These are phyloP conservation scores for Prunus salicina DNA, from an alignment of 306 rosid species.

Conservation along the genomic window DNA sequence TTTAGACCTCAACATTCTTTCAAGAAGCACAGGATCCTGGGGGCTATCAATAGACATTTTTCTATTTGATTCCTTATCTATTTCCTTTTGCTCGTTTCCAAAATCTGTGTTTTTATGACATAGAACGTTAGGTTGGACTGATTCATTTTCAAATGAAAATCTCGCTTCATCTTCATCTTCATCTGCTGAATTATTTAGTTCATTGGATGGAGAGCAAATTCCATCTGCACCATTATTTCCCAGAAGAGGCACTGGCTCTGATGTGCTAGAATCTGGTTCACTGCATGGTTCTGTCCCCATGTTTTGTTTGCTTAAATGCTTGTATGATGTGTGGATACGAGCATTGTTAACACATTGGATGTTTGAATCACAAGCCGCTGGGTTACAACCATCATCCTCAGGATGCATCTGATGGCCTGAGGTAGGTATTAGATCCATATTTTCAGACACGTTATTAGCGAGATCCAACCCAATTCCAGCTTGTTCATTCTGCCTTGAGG, in stretches of 20 bases:
- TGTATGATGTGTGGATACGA: constrained; percentile 36
- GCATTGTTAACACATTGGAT: constrained; percentile 38
- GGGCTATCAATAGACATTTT: constrained; percentile 28
- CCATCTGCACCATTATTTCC: constrained; percentile 52
- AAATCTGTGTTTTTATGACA: constrained; percentile 28
- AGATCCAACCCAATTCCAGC: constrained; percentile 50
- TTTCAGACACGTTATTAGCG: constrained; percentile 42
- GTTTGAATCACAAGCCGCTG: constrained; percentile 46
- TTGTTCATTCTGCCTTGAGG: constrained; percentile 59
- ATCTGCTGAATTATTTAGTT: constrained; percentile 54
- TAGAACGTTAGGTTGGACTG: constrained; percentile 36
- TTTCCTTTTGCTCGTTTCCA: constrained; percentile 32
- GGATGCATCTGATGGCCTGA: constrained; percentile 59
- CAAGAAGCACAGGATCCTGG: constrained; percentile 75
- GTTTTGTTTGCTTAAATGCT: constrained; percentile 43
- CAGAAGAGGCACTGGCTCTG: constrained; percentile 61
- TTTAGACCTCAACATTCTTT: constrained; percentile 76
- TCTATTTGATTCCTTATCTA: constrained; percentile 35
- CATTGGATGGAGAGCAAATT: constrained; percentile 59
- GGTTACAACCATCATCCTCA: constrained; percentile 45
- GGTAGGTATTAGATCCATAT: constrained; percentile 44
- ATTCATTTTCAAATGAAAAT: constrained; percentile 50
- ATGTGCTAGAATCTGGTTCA: constrained; percentile 79
- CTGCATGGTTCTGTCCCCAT: constrained; percentile 60
- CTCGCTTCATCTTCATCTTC: constrained; percentile 81